These are phyloP conservation scores for Daldinia bambusicola DNA, from an alignment of 495 filamentous ascomycete genomes.

Conservation along the genomic window DNA sequence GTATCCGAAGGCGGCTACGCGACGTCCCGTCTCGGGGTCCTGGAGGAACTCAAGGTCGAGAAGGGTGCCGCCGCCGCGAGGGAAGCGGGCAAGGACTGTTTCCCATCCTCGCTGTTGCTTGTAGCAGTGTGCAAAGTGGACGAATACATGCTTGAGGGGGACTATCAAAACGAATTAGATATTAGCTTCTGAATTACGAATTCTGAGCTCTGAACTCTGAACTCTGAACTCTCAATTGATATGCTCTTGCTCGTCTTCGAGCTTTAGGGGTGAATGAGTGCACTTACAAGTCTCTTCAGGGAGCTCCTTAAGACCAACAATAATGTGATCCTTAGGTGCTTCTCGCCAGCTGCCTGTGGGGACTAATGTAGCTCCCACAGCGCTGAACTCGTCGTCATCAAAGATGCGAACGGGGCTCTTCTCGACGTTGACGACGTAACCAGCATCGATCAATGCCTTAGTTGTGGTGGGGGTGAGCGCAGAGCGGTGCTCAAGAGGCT, in stretches of 20 bases:
- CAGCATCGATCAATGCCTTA: constrained; percentile 82
- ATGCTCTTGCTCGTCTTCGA: neutral
- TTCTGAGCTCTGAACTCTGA: no score
- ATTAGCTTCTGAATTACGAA: constrained; percentile 13
- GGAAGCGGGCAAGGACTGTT: constrained; percentile 80
- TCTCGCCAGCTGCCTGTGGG: constrained; percentile 81
- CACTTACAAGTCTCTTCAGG: constrained; percentile 79
- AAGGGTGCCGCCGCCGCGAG: constrained; percentile 82
- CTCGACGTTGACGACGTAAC: constrained; percentile 87
- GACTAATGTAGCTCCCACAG: constrained; percentile 78
- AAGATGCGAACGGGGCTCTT: constrained; percentile 84
- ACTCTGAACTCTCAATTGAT: no score
- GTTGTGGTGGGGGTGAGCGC: constrained; percentile 70
- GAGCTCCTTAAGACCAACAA: constrained; percentile 94
- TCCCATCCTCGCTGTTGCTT: constrained; percentile 83
- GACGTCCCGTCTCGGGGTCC: constrained; percentile 72
- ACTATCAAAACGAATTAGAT: constrained; percentile 51
- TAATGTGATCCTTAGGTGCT: constrained; percentile 81
- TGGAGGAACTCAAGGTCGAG: constrained; percentile 93
- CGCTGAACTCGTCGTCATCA: constrained; percentile 72
- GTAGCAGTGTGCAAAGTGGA: constrained; percentile 77
- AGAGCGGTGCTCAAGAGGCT: constrained; percentile 68
- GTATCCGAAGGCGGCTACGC: constrained; percentile 81
- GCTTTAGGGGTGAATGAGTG: neutral
- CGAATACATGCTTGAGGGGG: constrained; percentile 85